Base-by-base conservation (phyloP, 2,329 filamentous ascomycete genomes). In the Monosporascus sp. region DNA sequence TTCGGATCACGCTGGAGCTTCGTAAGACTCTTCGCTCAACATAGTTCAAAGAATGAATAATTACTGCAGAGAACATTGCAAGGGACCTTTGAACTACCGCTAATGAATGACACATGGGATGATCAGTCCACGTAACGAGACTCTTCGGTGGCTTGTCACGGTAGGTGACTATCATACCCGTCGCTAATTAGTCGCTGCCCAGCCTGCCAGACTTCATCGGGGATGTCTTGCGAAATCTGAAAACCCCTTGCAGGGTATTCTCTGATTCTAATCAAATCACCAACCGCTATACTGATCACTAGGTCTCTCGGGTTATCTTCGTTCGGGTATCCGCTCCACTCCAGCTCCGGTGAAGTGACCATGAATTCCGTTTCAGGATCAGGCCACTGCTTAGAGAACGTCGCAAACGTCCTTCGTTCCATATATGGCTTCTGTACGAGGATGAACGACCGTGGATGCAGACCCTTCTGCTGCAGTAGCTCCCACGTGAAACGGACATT, bases 351-450 rank as follows among this genome's bases (percentile, higher is more conserved):
- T 24, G 71, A 74, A 11, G 74, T 73, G 6, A 77, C 73, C 1
- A 62, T 62, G 37, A 76, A 72, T 5, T 57, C 54, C 1, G 67
- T 64, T 27, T 36, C 51, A 18, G 57, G 51, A 18, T 68, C 69
- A 0, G 73, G 74, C 74, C 74, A 77, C 63, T 77, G 74, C 64
- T 70, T 74, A 54, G 64, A 65, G 54, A 77, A 77, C 0, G 74
- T 77, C 1, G 74, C 74, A 42, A 70, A 76, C 5, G 74, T 74
- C 6, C 74, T 61, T 36, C 74, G 62, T 60, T 76, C 74, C 74
- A 77, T 77, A 53, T 77, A 77, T 24, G 74, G 74, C 61, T 77
- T 77, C 60, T 77, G 74, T 8, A 77, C 74, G 1, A 77, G 63
- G 17, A 77, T 62, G 31, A 77, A 68, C 2, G 65, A 70, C 31